Evolutionary conservation across 768 basidiomycete species (phyloP).

Genomic region (Leccinellum luteum): DNA sequence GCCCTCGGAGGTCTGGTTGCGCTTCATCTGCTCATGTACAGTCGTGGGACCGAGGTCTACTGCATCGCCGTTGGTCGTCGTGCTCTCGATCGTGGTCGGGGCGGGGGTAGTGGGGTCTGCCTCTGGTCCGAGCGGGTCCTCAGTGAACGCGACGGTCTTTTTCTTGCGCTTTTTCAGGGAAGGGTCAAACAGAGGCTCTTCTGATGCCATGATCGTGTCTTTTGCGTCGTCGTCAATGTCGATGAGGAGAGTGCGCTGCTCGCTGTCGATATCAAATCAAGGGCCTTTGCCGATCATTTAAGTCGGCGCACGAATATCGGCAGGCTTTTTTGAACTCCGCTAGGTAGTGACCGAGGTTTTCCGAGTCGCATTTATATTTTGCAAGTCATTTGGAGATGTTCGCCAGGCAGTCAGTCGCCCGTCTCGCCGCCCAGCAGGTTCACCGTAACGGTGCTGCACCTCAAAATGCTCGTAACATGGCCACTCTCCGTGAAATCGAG

Average conservation of each 20-base stretch:
- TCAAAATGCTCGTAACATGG: conserved; percentile 79
- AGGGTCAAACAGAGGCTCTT: conserved; percentile 79
- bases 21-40: conserved; percentile 71
- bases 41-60: conserved; percentile 78
- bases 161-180: conserved; percentile 88
- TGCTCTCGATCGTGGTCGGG: conserved; percentile 68
- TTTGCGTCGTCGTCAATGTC: conserved; percentile 9
- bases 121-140: conserved; percentile 79
- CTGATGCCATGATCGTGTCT: conserved; percentile 43
- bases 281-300: conserved; percentile 26
- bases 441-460: conserved; percentile 38
- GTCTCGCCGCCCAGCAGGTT: conserved; percentile 40
- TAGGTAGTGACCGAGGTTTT: conserved; percentile 40
- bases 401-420: conserved; percentile 46
- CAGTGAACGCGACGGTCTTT: conserved; percentile 81
- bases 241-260: conserved; percentile 12
- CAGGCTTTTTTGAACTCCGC: conserved; percentile 20
- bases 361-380: conserved; percentile 16
- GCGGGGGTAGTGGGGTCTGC: conserved; percentile 80
- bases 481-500: conserved; percentile 97
- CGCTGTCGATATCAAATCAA: conserved; percentile 3
- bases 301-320: conserved; percentile 23
- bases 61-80: conserved; percentile 65
- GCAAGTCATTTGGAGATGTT: conserved; percentile 38
- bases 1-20: conserved; percentile 37